Base-by-base conservation (phyloP, 192 early-diverging fungal genomes). In the Entrophospora sp. region DNA sequence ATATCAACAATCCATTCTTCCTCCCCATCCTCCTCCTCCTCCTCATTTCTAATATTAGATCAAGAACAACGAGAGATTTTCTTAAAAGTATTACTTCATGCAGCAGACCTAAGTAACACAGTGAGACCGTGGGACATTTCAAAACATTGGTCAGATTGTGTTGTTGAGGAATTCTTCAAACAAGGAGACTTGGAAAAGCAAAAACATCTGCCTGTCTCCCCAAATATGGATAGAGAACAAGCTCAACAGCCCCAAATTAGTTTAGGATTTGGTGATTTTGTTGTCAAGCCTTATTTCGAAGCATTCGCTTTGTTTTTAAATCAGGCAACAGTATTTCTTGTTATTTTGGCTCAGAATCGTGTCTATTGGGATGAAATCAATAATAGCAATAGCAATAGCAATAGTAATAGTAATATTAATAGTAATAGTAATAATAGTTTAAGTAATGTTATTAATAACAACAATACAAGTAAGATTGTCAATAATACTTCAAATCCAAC, bases 51-150 rank as follows among this genome's bases (percentile, higher is more conserved):
- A 0, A 56, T 72, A 6, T 51, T 81, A 16, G 71, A 70, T 34
- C 40, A 28, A 9, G 73, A 81, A 55, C 85, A 90, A 55, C 77
- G 88, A 8, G 81, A 87, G 58, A 69, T 70, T 34, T 58, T 89
- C 4, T 76, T 76, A 57, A 84, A 88, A 64, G 79, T 86, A 18
- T 70, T 94, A n/a, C 73, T 96, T 14, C 93, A 96, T 59, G 88
- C 89, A 0, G 91, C 92, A 36, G 92, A 95, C 51, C 91, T 94
- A 24, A 92, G 91, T 66, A 95, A 95, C 60, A 83, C 92, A 0
- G 83, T 89, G 28, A 78, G 91, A 51, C 92, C 92, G 4, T 92
- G 88, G 86, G 71, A 70, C 0, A 81, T 93, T 61, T 95, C 91
- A 75, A 89, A 91, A 67, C 83, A 78, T 46, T 97, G 95, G 95